Evolutionary conservation across 2,329 filamentous ascomycete genomes (phyloP).

Genomic region (Fusarium nanum): DNA sequence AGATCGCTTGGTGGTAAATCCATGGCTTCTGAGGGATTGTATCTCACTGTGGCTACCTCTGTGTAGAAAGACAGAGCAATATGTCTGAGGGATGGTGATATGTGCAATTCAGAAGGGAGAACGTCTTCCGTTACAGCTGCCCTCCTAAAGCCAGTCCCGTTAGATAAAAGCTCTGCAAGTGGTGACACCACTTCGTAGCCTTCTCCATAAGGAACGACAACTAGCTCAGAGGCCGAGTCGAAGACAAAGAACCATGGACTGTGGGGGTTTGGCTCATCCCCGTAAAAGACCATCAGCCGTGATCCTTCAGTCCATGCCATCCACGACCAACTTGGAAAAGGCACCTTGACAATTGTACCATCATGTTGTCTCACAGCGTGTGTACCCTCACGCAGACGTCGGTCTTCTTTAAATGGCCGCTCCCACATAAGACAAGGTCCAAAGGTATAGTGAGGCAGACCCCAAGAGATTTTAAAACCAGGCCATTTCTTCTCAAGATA

Average conservation of each 20-base stretch:
- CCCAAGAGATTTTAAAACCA: neutral
- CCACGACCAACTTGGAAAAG: neutral
- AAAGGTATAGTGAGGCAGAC: neutral
- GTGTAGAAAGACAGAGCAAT: neutral
- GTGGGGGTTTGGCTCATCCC: neutral
- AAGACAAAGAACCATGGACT: neutral
- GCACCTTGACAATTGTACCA: neutral
- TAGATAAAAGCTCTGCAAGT: neutral
- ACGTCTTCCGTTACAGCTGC: neutral
- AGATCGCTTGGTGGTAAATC: neutral
- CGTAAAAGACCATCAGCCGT: neutral
- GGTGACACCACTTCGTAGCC: no score
- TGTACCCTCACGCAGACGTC: neutral
- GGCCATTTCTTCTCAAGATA: neutral
- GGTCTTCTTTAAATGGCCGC: fast-evolving
- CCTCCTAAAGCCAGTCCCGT: neutral
- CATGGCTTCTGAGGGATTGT: neutral
- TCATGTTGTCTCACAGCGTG: neutral
- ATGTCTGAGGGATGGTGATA: neutral
- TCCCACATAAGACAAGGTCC: neutral
- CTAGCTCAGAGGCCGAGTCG: neutral
- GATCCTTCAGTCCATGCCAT: neutral
- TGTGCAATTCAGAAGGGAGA: neutral
- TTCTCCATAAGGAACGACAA: neutral
- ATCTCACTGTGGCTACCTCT: neutral